Evolutionary conservation across 768 basidiomycete species (phyloP), one percentile per base, ranked within the genome.

Genomic region (Austroboletus eburneus): DNA sequence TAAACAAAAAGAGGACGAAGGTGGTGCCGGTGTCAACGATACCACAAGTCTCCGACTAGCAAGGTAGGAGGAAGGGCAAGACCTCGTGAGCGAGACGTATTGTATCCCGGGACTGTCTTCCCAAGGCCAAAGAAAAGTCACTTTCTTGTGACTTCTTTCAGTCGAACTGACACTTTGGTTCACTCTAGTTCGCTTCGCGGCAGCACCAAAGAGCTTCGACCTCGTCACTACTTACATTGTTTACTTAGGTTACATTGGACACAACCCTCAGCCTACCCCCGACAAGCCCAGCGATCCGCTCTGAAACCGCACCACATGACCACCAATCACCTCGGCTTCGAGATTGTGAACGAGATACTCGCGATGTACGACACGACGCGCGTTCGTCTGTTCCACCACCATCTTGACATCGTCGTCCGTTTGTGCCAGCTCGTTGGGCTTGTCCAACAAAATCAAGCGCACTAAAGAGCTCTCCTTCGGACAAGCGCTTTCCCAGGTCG

Each of bases 381-480:
- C 83, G 44, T 88, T 88, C 57, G 83, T 75, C 57, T 85, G 83
- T 48, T 80, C 72, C 34, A 83, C 63, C 37, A 85, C 74, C 74
- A 79, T 74, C 52, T 65, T 74, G 29, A 72, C 74, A 48, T 76
- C 74, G 20, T 43, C 33, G 9, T 14, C 38, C 24, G 42, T 42
- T 10, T 18, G 34, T 17, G 17, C 5, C 10, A 2, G 4, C 34
- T 32, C 2, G 81, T 83, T 7, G 87, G 85, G 47, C 74, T 77
- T 52, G 81, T 78, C 38, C 81, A 76, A 59, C 86, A 88, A 61
- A 90, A 90, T 88, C 83, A 20, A 90, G 72, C n/a, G 87, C 84
- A 46, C 73, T 80, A 52, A 87, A 83, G 1, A 90, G 73, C 63
- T 90, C 87, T 39, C 69, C 72, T 63, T 86, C 87, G 3, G 84